A percentile compares a stretch with the other conserved stretches of the same genome.
Conservation (phyloP, 129 eudicot species). For the Saposhnikovia divaricata region DNA sequence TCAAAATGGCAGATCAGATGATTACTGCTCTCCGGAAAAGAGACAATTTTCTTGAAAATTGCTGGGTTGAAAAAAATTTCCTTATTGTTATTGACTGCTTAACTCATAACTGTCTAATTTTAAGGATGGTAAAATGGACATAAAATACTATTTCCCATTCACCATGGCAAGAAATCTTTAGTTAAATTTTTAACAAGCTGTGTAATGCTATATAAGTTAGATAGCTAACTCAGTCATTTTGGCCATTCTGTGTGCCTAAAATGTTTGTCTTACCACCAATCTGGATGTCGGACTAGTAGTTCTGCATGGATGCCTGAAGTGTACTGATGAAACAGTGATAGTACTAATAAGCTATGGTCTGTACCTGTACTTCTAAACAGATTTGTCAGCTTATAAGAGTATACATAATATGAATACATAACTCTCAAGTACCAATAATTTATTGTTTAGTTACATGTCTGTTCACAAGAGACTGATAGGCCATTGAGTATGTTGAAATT, state of each 20-base stretch:
- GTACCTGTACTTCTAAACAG: background rate
- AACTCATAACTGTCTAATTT: background rate
- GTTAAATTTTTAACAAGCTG: background rate
- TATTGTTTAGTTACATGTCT: background rate
- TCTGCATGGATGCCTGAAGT: background rate
- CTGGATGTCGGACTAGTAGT: background rate
- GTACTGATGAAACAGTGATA: background rate
- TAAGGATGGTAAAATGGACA: background rate
- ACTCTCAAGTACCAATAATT: background rate
- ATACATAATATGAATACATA: background rate
- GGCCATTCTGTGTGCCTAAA: background rate
- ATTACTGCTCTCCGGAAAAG: background rate
- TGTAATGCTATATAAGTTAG: background rate
- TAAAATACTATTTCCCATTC: background rate
- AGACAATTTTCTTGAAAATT: background rate
- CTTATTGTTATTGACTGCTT: background rate
- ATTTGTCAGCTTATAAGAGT: background rate
- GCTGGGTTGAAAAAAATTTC: background rate
- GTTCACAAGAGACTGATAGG: background rate
- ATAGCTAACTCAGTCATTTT: background rate
- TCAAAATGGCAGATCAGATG: background rate
- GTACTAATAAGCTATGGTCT: background rate
- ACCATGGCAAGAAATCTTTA: background rate
- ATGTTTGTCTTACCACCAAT: background rate
- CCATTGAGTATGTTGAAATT: background rate